Percentiles rank a stretch among this genome's conserved stretches.
phyloP scores from a whole-genome alignment of 2,329 filamentous ascomycete genomes.

The Sporothrix schenckii region DNA sequence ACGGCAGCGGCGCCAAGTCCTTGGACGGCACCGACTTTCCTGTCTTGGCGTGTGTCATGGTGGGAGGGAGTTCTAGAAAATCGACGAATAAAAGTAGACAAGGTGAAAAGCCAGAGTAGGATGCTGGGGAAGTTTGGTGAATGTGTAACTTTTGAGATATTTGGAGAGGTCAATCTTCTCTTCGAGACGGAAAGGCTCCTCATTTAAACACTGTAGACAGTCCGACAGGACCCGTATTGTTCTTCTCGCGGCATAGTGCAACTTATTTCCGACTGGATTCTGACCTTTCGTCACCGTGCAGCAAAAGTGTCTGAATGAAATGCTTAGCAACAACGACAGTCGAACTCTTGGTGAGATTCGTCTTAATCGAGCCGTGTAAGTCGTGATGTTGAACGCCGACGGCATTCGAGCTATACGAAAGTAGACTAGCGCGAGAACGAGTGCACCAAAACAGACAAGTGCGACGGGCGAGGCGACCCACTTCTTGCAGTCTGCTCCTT shows the following conservation, averaged over 20 bases:
- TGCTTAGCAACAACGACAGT: background rate
- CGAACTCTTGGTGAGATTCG: background rate
- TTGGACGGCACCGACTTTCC: conserved; percentile 25
- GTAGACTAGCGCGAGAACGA: conserved; percentile 2
- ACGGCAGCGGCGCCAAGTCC: conserved; percentile 24
- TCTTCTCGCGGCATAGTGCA: background rate
- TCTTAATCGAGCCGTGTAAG: conserved; percentile 12
- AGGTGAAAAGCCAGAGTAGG: background rate
- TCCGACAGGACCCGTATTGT: too few relatives aligned
- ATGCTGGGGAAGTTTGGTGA: background rate
- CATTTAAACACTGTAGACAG: background rate
- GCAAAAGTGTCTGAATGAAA: background rate
- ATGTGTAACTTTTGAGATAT: background rate
- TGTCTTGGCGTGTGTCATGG: conserved; percentile 14
- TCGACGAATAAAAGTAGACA: background rate
- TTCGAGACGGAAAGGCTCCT: background rate
- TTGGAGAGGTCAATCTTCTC: background rate
- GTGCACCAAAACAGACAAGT: background rate
- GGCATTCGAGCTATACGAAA: conserved; percentile 22
- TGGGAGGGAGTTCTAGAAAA: background rate
- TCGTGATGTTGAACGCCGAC: conserved; percentile 17
- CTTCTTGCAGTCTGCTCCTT: conserved; percentile 6
- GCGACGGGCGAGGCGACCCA: background rate
- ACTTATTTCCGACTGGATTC: background rate
- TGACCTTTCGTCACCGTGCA: background rate